phyloP scores from a whole-genome alignment of 208 protist genomes.

The Trypanosoma theileri region DNA sequence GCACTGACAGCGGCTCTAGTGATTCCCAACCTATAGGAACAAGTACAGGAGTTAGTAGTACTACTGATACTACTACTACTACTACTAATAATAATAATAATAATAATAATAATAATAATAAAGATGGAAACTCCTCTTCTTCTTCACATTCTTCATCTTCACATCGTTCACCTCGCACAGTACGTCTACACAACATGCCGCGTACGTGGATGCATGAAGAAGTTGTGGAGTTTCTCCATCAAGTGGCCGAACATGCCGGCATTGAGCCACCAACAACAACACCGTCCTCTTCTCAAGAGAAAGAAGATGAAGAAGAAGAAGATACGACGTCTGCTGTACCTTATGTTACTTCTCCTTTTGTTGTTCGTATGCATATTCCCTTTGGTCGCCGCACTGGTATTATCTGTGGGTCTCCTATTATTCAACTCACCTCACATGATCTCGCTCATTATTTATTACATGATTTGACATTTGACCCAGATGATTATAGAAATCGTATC shows the following conservation, averaged over 20 bases:
- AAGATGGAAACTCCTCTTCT: too few relatives aligned
- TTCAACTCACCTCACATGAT: constrained; percentile 54
- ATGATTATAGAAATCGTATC: constrained; percentile 80
- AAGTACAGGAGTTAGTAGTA: too few relatives aligned
- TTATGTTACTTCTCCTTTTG: constrained; percentile 54
- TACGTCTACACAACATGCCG: constrained; percentile 76
- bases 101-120: too few relatives aligned
- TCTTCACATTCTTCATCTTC: too few relatives aligned
- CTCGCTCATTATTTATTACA: constrained; percentile 59
- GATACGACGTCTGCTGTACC: constrained; percentile 41
- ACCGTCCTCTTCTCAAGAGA: too few relatives aligned
- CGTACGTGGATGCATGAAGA: constrained; percentile 84
- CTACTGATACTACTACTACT: too few relatives aligned
- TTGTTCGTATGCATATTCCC: constrained; percentile 61
- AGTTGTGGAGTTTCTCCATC: constrained; percentile 78
- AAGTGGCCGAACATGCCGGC: constrained; percentile 64
- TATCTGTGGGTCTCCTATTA: constrained; percentile 60
- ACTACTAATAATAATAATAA: too few relatives aligned
- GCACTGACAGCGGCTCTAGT: too few relatives aligned
- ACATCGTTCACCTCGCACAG: constrained; percentile 6
- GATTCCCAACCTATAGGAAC: too few relatives aligned
- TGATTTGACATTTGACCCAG: constrained; percentile 52
- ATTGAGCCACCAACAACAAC: constrained; percentile 36
- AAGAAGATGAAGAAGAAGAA: constrained; percentile 17
- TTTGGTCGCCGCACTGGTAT: constrained; percentile 86